Conservation (phyloP, 129 eudicot species). For the Chrysanthemum makinoi region DNA sequence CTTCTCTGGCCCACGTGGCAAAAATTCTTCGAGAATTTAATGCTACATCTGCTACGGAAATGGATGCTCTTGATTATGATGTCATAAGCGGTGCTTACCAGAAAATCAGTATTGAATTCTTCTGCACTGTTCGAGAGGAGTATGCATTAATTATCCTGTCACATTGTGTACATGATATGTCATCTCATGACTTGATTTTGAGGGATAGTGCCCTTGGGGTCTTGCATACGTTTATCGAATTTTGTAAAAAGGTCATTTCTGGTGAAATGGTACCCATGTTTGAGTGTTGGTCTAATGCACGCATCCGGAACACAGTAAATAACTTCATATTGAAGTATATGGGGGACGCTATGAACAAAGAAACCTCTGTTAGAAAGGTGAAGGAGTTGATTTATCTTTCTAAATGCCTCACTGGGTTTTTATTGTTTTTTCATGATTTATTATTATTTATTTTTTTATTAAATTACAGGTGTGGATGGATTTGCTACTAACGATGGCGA, state of each 20-base stretch:
- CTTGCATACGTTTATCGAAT: constrained; percentile 61
- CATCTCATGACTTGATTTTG: constrained; percentile 71
- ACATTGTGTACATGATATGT: constrained; percentile 81
- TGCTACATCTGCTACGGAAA: constrained; percentile 62
- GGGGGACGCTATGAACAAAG: constrained; percentile 80
- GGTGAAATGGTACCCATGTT: constrained; percentile 27
- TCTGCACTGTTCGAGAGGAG: constrained; percentile 45
- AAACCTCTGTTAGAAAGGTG: constrained; percentile 66
- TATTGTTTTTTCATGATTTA: background rate
- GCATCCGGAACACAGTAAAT: constrained; percentile 44
- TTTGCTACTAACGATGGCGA: constrained; percentile 69
- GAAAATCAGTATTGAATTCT: constrained; percentile 47
- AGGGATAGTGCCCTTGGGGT: constrained; percentile 71
- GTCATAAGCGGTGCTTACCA: constrained; percentile 64
- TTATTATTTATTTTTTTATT: constrained; percentile 13
- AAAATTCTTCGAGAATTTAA: constrained; percentile 66
- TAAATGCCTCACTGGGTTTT: background rate
- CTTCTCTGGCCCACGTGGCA: constrained; percentile 56
- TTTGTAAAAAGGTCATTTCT: constrained; percentile 44
- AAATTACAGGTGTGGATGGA: constrained; percentile 82
- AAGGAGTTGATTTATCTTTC: background rate
- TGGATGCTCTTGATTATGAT: constrained; percentile 84
- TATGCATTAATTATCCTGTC: constrained; percentile 67
- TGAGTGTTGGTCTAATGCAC: constrained; percentile 44
- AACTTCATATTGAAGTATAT: constrained; percentile 73